phyloP scores from a whole-genome alignment of 2,329 filamentous ascomycete species.

The Aspergillus tamarii region DNA sequence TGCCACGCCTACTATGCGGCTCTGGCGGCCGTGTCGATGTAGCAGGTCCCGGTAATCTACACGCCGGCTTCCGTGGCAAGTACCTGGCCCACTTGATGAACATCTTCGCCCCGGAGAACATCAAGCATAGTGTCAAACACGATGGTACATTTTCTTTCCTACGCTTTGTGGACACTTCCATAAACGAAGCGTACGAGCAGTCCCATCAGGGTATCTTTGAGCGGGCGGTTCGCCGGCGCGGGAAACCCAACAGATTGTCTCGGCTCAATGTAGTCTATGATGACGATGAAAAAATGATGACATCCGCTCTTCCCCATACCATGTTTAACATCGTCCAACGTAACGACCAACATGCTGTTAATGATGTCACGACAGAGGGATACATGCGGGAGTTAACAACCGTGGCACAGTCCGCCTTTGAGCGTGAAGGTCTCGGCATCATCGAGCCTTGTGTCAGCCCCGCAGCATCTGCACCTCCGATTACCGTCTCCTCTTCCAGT shows the following conservation, averaged over 20 bases:
- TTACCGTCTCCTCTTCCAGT: conserved; percentile 76
- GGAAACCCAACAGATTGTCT: conserved; percentile 61
- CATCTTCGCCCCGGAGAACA: conserved; percentile 81
- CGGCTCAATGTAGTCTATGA: conserved; percentile 70
- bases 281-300: conserved; percentile 62
- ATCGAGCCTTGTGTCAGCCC: conserved; percentile 82
- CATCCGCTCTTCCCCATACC: conserved; percentile 72
- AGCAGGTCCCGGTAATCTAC: conserved; percentile 71
- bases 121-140: conserved; percentile 64
- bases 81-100: conserved; percentile 84
- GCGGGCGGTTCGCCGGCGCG: conserved; percentile 66
- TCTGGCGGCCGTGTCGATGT: conserved; percentile 76
- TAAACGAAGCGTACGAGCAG: conserved; percentile 70
- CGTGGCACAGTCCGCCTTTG: conserved; percentile 68
- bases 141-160: conserved; percentile 83
- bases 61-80: conserved; percentile 78
- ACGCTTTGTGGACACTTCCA: conserved; percentile 78
- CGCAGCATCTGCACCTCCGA: conserved; percentile 80
- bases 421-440: conserved; percentile 70
- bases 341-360: conserved; percentile 66
- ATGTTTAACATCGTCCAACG: conserved; percentile 80
- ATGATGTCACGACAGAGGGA: conserved; percentile 72
- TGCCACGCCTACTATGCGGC: conserved; percentile 83
- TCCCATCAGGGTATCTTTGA: conserved; percentile 73
- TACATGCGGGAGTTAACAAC: conserved; percentile 77